Evolutionary conservation across 2,329 filamentous ascomycete genomes (phyloP).

Genomic region (Aspergillus neoniger): DNA sequence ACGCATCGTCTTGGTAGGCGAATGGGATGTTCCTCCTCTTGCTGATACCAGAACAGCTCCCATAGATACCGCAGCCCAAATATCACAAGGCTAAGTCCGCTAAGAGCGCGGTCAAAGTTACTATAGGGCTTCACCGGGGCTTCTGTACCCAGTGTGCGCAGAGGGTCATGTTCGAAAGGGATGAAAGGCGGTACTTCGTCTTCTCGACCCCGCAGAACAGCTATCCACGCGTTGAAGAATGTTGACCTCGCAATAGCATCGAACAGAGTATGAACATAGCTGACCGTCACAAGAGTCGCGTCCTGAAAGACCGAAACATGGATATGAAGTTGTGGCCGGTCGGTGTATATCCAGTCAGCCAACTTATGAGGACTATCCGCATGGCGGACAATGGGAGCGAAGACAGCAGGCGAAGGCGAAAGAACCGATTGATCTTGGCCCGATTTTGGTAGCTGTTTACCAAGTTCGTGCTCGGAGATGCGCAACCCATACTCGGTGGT

Average conservation of each 20-base stretch:
- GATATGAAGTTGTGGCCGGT: constrained; percentile 51
- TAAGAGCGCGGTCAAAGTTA: not conserved
- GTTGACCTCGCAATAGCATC: constrained; percentile 50
- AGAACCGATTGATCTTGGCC: constrained; percentile 3
- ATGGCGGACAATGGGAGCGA: constrained; percentile 12
- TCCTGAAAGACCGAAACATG: constrained; percentile 54
- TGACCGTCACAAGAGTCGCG: constrained; percentile 52
- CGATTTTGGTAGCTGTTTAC: constrained; percentile 13
- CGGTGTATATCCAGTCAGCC: constrained; percentile 45
- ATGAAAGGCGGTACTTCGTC: constrained; percentile 43
- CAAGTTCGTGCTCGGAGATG: constrained; percentile 48
- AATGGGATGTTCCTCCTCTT: constrained; percentile 40
- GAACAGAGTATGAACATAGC: constrained; percentile 52
- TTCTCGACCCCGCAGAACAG: constrained; percentile 48
- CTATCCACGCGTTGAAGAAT: constrained; percentile 51
- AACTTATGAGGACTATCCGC: constrained; percentile 38
- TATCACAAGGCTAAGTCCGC: constrained; percentile 6
- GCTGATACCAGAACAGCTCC: constrained; percentile 35
- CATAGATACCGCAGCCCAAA: constrained; percentile 41
- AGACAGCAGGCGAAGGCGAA: not conserved
- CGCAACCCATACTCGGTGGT: constrained; percentile 38
- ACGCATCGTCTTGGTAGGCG: constrained; percentile 42
- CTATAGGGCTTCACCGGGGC: not conserved
- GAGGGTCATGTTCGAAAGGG: constrained; percentile 40
- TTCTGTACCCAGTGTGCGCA: constrained; percentile 29